Evolutionary conservation across 257 asterid species (phyloP), one percentile per base, ranked within the genome.

Genomic region (Fraxinus americana): DNA sequence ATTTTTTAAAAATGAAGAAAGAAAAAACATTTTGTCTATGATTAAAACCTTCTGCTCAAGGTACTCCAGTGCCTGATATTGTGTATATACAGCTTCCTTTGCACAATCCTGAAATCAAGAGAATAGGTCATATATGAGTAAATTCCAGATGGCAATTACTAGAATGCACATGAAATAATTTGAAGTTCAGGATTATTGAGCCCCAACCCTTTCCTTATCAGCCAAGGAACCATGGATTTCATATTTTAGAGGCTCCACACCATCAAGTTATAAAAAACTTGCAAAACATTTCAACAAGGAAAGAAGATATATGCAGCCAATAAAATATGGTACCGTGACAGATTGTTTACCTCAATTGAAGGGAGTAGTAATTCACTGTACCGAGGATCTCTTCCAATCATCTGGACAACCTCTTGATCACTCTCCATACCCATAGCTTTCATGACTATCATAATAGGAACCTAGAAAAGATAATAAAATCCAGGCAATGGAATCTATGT

Each of bases 391-490:
- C 99, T 89, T 72, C 99, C 99, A 82, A 95, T 72, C 98, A 95
- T 91, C 84, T 95, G 99, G 85, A 95, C 94, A 83, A 93, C 93
- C 85, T 95, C 98, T 89, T 95, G 99, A 86, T 93, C 98, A 82
- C 96, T 90, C 85, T 90, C 98, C 99, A 95, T 91, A 21, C 98
- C 99, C 97, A 95, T 91, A 77, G 99, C 99, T 86, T 95, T 95
- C 89, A 93, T 82, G 75, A 91, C 97, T 57, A 86, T 80, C 94
- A 95, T 93, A 52, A 95, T 93, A n/a, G 98, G 98, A 87, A 94
- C 91, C 98, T 93, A 72, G 11, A 87, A 80, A 85, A 71, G 76
- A 78, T 71, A 32, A 80, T 65, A 74, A 4, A 77, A 48, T 68
- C 50, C 66, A 71, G 50, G 68, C 75, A 67, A 63, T 35, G 30